Conservation (phyloP, 176 grass and related monocot species). For the Alopecurus myosuroides region DNA sequence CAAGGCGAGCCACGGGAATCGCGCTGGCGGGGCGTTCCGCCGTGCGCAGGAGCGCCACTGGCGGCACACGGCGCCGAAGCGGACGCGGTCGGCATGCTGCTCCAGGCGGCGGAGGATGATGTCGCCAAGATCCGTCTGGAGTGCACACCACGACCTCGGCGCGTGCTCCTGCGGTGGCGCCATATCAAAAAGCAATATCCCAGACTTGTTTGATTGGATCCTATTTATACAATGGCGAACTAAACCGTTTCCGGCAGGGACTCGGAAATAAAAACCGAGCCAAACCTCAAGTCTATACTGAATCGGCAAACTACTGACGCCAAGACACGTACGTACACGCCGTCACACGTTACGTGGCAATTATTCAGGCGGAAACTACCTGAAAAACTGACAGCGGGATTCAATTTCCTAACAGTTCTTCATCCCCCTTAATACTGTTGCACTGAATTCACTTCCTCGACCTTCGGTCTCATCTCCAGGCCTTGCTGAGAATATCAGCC, state of each 20-base stretch:
- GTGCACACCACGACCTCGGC: neutral
- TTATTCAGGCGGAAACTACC: too few species aligned
- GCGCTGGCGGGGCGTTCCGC: neutral
- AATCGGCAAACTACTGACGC: too few species aligned
- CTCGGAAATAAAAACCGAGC: neutral
- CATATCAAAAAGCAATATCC: neutral
- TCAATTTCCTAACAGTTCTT: too few species aligned
- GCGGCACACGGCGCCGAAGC: slow-evolving; percentile 6
- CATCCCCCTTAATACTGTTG: too few species aligned
- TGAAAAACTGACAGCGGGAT: too few species aligned
- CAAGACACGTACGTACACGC: too few species aligned
- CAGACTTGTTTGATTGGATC: neutral
- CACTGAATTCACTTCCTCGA: too few species aligned
- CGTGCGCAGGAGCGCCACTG: neutral
- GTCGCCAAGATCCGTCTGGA: neutral
- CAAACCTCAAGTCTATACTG: too few species aligned
- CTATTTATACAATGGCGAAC: neutral
- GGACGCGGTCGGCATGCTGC: neutral
- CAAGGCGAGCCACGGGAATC: neutral
- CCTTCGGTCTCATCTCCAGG: too few species aligned
- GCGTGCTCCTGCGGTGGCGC: neutral
- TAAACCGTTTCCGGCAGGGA: neutral
- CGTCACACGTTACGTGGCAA: too few species aligned
- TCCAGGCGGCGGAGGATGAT: neutral
- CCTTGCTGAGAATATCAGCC: too few species aligned